These are phyloP conservation scores for Ceratobasidium sp. DNA, from an alignment of 1,284 basidiomycete genomes.

Conservation along the genomic window DNA sequence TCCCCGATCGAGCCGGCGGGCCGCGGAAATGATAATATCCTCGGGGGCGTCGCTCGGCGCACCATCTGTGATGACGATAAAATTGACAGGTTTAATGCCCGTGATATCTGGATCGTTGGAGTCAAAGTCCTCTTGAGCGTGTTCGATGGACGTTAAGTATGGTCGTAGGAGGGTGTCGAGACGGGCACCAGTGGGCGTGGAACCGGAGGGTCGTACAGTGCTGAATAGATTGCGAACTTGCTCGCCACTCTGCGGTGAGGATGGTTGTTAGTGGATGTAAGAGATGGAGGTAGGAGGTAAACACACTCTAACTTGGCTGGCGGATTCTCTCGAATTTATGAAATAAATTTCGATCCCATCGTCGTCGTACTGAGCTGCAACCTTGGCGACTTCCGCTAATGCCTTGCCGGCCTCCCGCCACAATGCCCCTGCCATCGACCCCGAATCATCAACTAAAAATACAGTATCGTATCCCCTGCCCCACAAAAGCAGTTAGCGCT, in stretches of 20 bases:
- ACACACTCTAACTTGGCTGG: no score
- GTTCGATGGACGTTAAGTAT: constrained; percentile 64
- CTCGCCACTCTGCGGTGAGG: no score
- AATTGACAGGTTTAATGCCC: constrained; percentile 74
- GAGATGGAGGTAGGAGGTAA: not conserved
- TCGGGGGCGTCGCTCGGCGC: constrained; percentile 57
- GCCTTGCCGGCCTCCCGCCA: constrained; percentile 67
- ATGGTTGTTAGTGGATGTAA: no score
- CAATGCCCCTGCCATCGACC: constrained; percentile 64
- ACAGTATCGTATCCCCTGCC: constrained; percentile 50
- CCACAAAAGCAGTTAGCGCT: not conserved
- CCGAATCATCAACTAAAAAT: constrained; percentile 71
- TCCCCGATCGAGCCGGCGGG: constrained; percentile 54
- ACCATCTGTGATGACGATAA: constrained; percentile 74
- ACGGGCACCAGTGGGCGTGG: constrained; percentile 66
- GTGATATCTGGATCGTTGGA: constrained; percentile 48
- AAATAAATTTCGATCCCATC: constrained; percentile 69
- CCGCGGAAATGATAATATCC: constrained; percentile 53
- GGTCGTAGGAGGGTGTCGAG: constrained; percentile 63
- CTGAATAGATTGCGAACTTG: constrained; percentile 62
- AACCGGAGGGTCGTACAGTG: constrained; percentile 61
- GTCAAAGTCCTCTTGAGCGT: constrained; percentile 53
- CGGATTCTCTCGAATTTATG: constrained; percentile 55
- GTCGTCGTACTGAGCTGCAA: constrained; percentile 62
- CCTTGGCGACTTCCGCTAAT: constrained; percentile 61